phyloP scores from a whole-genome alignment of 2,329 filamentous ascomycete species.

The Meredithiella fracta region DNA sequence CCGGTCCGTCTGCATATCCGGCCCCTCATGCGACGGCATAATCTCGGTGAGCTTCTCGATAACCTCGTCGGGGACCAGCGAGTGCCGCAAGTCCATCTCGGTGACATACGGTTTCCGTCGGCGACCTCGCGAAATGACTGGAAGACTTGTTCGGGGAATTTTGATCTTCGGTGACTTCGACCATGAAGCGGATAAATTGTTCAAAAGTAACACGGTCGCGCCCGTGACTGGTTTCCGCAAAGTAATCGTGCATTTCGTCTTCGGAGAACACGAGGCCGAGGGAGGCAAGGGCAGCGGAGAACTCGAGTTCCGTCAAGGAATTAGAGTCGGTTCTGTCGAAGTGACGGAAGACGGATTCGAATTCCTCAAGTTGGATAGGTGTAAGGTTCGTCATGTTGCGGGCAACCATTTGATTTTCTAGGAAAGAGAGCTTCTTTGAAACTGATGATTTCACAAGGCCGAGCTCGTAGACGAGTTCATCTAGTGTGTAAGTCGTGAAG shows the following conservation, averaged over 20 bases:
- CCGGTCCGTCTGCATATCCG: conserved; percentile 71
- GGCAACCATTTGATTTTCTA: conserved; percentile 97
- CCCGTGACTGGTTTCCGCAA: conserved; percentile 68
- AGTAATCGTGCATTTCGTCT: conserved; percentile 94
- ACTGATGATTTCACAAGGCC: conserved; percentile 82
- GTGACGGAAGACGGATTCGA: conserved; percentile 94
- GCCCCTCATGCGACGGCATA: conserved; percentile 71
- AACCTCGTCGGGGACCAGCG: conserved; percentile 87
- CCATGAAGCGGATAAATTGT: conserved; percentile 99
- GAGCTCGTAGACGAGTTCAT: conserved; percentile 87
- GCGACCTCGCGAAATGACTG: conserved; percentile 95
- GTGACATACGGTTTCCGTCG: conserved; percentile 98
- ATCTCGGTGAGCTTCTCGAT: conserved; percentile 81
- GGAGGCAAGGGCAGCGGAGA: conserved; percentile 87
- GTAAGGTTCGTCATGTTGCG: conserved; percentile 98
- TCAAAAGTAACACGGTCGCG: conserved; percentile 80
- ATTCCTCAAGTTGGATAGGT: conserved; percentile 94
- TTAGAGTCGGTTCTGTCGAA: conserved; percentile 92
- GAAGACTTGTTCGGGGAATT: conserved; percentile 96
- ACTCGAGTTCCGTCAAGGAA: conserved; percentile 80
- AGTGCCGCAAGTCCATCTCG: conserved; percentile 89
- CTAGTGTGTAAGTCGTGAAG: conserved; percentile 97
- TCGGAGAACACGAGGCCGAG: conserved; percentile 92
- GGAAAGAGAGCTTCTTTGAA: conserved; percentile 87
- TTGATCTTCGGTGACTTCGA: conserved; percentile 95